Base-by-base conservation (phyloP, 805 yeast genomes). In the Cyberlindnera americana region DNA sequence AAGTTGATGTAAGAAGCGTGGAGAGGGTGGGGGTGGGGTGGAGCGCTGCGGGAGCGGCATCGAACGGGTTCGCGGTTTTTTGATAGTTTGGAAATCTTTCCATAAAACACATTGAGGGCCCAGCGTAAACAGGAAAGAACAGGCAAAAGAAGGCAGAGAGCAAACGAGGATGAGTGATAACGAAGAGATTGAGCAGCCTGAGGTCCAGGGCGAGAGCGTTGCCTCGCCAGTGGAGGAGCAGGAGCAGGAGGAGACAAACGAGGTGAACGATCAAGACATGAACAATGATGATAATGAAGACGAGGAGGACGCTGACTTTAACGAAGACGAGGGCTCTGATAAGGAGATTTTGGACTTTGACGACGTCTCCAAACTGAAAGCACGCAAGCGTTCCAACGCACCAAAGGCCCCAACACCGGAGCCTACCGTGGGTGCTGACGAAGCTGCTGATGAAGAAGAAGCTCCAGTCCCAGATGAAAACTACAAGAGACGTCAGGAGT, bases 401-500 rank as follows among this genome's bases (percentile, higher is more conserved):
- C 39, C 39, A 15, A 25, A 19, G 15, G 36, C 25, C 2, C 35
- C 45, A 13, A 16, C 22, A 11, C 21, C 43, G 16, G 4, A 21
- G 16, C 10, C 35, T 27, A 25, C 21, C 7, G 6, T 34, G 28
- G 19, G 33, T 28, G 16, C n/a, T 22, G 28, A 28, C 31, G 13
- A 37, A 29, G 14, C 46, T 35, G 37, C 41, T 37, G 29, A 38
- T 14, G 34, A 15, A 4, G 37, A 24, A 26, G 39, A 36, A 9
- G 31, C 25, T 32, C 66, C 62, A 29, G 54, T 48, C 13, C 28
- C 33, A 8, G 59, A 58, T 38, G 61, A 55, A 25, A 46, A 62
- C 2, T 48, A 59, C 5, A 68, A 81, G 41, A 79, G 73, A 57
- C 79, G 95, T 56, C 75, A 88, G 48, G 79, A 77, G 47, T 72